phyloP scores from a whole-genome alignment of 2,329 filamentous ascomycete species.

The Fusarium kyushuense region DNA sequence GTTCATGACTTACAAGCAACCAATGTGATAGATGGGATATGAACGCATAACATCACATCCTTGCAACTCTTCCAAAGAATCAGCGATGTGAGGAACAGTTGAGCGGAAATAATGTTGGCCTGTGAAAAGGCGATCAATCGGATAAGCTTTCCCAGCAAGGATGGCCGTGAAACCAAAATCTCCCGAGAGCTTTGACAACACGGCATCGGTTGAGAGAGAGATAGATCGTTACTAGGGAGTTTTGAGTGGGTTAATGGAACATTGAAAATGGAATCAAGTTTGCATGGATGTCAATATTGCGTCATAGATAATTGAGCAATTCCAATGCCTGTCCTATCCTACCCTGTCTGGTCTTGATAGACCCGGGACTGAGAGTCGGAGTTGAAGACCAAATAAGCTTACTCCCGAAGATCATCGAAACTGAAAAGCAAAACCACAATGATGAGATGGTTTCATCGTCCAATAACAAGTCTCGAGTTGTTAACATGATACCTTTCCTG shows the following conservation, averaged over 20 bases:
- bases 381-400: slow-evolving; percentile 27
- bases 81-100: background rate
- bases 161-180: slow-evolving; percentile 19
- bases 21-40: slow-evolving; percentile 11
- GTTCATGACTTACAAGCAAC: slow-evolving; percentile 4
- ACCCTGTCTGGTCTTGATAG: background rate
- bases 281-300: background rate
- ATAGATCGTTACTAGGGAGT: slow-evolving; percentile 2
- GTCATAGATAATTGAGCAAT: slow-evolving; percentile 16
- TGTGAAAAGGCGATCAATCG: background rate
- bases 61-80: background rate
- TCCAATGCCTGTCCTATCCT: background rate
- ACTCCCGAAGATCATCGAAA: slow-evolving; percentile 24
- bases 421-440: background rate
- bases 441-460: slow-evolving; percentile 7
- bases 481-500: slow-evolving; percentile 27
- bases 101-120: background rate
- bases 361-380: slow-evolving; percentile 7
- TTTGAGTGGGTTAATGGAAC: slow-evolving; percentile 20
- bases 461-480: slow-evolving; percentile 37
- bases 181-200: slow-evolving; percentile 12
- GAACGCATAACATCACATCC: slow-evolving; percentile 14
- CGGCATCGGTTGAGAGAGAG: background rate
- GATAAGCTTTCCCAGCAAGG: slow-evolving; percentile 7
- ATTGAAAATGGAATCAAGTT: slow-evolving; percentile 2